Conservation (phyloP, 169 alveolate genomes). For the Plasmodium blacklocki region DNA sequence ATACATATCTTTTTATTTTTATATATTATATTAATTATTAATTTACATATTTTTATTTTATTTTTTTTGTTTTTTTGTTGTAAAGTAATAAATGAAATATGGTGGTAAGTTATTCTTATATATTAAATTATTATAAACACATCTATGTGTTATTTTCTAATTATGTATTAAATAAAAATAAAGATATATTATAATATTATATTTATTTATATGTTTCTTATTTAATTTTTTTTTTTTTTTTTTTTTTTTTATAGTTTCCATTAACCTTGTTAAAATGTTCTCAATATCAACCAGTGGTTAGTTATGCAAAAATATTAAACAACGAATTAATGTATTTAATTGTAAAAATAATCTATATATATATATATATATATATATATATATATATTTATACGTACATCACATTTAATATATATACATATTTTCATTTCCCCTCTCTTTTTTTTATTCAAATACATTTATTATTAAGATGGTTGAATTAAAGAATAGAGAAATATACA, state of each 20-base stretch:
- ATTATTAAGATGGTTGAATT: conserved; percentile 86
- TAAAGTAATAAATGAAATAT: no score
- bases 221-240: not conserved
- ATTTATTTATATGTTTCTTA: no score
- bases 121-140: no score
- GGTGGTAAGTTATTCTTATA: no score
- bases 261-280: conserved; percentile 88
- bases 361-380: no score
- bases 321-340: not conserved
- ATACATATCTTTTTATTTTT: no score
- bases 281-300: conserved; percentile 89
- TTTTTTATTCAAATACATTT: not conserved
- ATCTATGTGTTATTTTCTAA: no score
- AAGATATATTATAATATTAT: no score
- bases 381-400: not conserved
- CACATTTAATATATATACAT: not conserved
- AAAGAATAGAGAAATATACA: conserved; percentile 89
- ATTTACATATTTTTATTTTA: no score
- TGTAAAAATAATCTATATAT: not conserved
- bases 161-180: no score
- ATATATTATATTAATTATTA: no score
- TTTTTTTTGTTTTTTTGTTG: no score
- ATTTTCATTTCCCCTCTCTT: not conserved
- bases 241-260: conserved; percentile 84
- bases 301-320: conserved; percentile 35